These are phyloP conservation scores for Alliaria petiolata DNA, from an alignment of 345 rosid genomes.

Conservation along the genomic window DNA sequence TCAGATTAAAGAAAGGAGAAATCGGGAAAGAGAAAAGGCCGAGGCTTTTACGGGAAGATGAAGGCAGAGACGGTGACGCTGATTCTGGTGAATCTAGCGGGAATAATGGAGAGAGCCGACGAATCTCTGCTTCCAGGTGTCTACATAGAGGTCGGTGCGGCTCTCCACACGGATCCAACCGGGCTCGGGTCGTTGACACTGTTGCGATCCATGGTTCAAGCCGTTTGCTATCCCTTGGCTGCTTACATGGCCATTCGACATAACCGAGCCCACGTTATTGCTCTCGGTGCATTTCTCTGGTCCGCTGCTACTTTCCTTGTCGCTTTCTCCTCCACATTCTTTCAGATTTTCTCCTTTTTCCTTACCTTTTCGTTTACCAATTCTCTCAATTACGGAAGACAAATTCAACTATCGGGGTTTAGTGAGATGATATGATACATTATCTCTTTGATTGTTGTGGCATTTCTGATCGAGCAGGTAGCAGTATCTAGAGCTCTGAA, in stretches of 20 bases:
- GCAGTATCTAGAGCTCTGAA: slow-evolving; percentile 83
- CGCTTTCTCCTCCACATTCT: slow-evolving; percentile 54
- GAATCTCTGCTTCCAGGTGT: slow-evolving; percentile 88
- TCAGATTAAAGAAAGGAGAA: background rate
- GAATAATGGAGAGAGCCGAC: slow-evolving; percentile 91
- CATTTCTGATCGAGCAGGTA: slow-evolving; percentile 53
- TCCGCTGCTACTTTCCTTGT: slow-evolving; percentile 66
- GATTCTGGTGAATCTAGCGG: slow-evolving; percentile 77
- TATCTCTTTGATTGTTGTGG: too few relatives aligned
- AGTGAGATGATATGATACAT: background rate
- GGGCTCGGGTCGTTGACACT: slow-evolving; percentile 77
- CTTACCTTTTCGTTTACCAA: slow-evolving; percentile 21
- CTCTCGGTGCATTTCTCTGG: slow-evolving; percentile 70
- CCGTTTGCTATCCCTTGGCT: slow-evolving; percentile 57
- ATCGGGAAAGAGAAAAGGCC: too few relatives aligned
- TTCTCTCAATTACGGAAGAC: too few relatives aligned
- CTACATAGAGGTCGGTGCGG: slow-evolving; percentile 86
- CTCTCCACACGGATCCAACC: slow-evolving; percentile 76
- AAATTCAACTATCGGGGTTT: too few relatives aligned
- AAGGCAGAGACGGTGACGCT: slow-evolving; percentile 62
- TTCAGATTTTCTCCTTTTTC: slow-evolving; percentile 42
- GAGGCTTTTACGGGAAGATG: slow-evolving; percentile 37
- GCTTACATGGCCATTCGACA: slow-evolving; percentile 51
- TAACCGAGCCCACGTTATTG: slow-evolving; percentile 64
- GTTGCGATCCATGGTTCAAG: slow-evolving; percentile 61